Evolutionary conservation across 345 rosid species (phyloP).

Genomic region (Limnanthes douglasii): DNA sequence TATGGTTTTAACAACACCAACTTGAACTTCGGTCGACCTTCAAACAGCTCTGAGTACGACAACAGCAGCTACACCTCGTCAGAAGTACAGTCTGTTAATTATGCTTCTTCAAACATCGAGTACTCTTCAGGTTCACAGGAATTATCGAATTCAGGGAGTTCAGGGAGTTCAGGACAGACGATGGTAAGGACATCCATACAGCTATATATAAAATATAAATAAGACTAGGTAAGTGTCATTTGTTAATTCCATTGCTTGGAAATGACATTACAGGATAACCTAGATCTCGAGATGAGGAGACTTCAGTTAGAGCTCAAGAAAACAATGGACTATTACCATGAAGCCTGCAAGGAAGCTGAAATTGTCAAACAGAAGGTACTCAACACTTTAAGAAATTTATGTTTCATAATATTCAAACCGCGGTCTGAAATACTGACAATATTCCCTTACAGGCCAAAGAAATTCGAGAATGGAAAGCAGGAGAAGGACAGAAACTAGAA

Average conservation of each 20-base stretch:
- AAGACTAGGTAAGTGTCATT: too few relatives aligned
- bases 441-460: constrained; percentile 38
- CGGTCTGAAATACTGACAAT: constrained; percentile 1
- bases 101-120: constrained; percentile 12
- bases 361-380: constrained; percentile 65
- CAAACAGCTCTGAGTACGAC: constrained; percentile 23
- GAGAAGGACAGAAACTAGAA: constrained; percentile 42
- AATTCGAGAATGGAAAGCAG: constrained; percentile 50
- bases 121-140: constrained; percentile 14
- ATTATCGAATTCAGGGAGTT: constrained; percentile 13
- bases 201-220: too few relatives aligned
- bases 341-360: constrained; percentile 83
- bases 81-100: constrained; percentile 21
- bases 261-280: constrained; percentile 64
- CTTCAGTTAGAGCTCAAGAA: constrained; percentile 70
- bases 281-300: constrained; percentile 80
- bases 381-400: not conserved
- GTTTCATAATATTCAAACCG: not conserved
- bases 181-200: constrained; percentile 26
- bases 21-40: constrained; percentile 12
- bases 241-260: too few relatives aligned
- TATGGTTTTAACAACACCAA: constrained; percentile 12
- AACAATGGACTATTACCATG: constrained; percentile 68
- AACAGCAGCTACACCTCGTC: constrained; percentile 15
- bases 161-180: constrained; percentile 18